Percentiles rank a stretch among this genome's conserved stretches.
phyloP scores from a whole-genome alignment of 768 basidiomycete genomes.

The Coprinopsis sp. region DNA sequence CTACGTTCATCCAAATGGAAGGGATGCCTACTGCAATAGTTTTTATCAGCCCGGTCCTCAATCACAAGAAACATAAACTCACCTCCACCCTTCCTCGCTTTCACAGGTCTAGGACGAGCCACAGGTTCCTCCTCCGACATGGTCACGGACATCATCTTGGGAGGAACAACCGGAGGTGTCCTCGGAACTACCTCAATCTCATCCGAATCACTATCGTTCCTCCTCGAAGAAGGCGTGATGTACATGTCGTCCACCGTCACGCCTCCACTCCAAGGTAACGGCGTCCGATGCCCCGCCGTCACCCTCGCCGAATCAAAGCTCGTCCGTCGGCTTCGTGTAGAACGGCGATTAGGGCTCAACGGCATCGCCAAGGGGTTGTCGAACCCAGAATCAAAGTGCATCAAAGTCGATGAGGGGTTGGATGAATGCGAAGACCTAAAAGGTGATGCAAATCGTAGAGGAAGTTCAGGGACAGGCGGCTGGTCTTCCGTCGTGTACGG shows the following conservation, averaged over 20 bases:
- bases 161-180: conserved; percentile 21
- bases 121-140: conserved; percentile 7
- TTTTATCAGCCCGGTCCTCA: not conserved
- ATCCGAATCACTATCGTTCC: conserved; percentile 9
- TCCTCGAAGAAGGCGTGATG: conserved; percentile 8
- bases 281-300: conserved; percentile 12
- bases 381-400: conserved; percentile 13
- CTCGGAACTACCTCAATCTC: conserved; percentile 31
- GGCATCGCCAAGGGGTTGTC: conserved; percentile 15
- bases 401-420: conserved; percentile 9
- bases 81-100: not conserved
- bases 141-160: conserved; percentile 4
- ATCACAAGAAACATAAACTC: not conserved
- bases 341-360: not conserved
- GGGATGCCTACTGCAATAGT: conserved; percentile 27
- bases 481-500: conserved; percentile 21
- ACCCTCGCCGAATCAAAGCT: conserved; percentile 23
- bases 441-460: conserved; percentile 23
- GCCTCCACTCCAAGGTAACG: conserved; percentile 5
- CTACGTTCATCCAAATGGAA: conserved; percentile 47
- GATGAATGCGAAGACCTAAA: too few relatives aligned
- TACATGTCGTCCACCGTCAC: conserved; percentile 26
- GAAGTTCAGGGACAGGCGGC: conserved; percentile 32
- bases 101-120: conserved; percentile 2
- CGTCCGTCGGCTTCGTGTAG: conserved; percentile 12